phyloP scores from a whole-genome alignment of 257 asterid species.

The Cruciata laevipes region DNA sequence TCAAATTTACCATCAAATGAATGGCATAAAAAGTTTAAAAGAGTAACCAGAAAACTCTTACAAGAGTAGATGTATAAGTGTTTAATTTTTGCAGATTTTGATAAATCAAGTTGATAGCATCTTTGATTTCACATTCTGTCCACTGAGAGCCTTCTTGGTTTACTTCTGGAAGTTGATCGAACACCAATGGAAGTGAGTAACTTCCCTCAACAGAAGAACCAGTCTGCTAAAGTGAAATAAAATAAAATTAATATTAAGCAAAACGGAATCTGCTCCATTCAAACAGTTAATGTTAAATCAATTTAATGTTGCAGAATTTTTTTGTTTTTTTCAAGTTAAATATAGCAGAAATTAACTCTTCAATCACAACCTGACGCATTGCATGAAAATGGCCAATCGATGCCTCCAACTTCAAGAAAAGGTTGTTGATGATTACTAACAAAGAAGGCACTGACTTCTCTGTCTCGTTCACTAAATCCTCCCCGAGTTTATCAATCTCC shows the following conservation, averaged over 20 bases:
- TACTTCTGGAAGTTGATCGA: conserved; percentile 82
- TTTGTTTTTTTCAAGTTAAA: background rate
- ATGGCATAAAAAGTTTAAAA: conserved; percentile 10
- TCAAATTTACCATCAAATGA: conserved; percentile 13
- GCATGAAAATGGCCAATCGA: conserved; percentile 90
- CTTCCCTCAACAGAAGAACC: conserved; percentile 88
- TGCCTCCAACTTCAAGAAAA: conserved; percentile 75
- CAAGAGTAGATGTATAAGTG: conserved; percentile 68
- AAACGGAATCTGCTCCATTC: conserved; percentile 6
- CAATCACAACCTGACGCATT: conserved; percentile 50
- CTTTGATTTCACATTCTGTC: conserved; percentile 78
- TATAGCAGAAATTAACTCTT: background rate
- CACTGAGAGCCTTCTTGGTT: conserved; percentile 83
- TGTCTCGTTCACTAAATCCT: conserved; percentile 59
- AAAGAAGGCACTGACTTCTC: conserved; percentile 60
- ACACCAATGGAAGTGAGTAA: conserved; percentile 69
- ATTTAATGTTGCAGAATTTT: too few species aligned
- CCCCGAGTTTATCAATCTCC: conserved; percentile 79
- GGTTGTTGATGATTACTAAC: conserved; percentile 59
- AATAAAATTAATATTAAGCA: background rate
- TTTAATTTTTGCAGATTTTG: conserved; percentile 72
- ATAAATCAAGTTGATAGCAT: conserved; percentile 68
- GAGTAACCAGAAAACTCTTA: conserved; percentile 37
- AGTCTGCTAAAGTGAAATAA: conserved; percentile 45
- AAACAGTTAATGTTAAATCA: background rate